These are phyloP conservation scores for Termitomyces sp. DNA, from an alignment of 768 basidiomycete species.

Conservation along the genomic window DNA sequence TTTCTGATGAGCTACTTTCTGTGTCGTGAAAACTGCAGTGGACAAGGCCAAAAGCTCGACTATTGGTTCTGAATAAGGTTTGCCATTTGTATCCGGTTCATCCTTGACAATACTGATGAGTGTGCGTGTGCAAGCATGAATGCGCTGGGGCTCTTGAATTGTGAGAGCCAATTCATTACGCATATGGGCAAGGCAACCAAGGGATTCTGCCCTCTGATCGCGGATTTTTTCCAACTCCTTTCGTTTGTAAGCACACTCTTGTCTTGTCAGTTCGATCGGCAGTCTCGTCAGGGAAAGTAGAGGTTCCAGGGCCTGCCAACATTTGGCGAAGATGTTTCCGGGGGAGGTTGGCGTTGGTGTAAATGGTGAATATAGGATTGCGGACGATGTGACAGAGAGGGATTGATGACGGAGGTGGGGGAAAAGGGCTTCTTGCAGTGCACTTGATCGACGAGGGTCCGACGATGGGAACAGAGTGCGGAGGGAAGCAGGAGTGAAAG, in stretches of 20 bases:
- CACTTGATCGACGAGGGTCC: constrained; percentile 39
- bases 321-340: constrained; percentile 5
- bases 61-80: constrained; percentile 2
- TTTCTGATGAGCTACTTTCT: constrained; percentile 22
- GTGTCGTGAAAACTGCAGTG: constrained; percentile 23
- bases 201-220: constrained; percentile 59
- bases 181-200: constrained; percentile 58
- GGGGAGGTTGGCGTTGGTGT: not conserved
- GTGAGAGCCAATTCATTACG: constrained; percentile 39
- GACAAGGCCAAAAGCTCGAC: constrained; percentile 21
- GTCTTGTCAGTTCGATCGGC: constrained; percentile 58
- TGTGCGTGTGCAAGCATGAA: constrained; percentile 13
- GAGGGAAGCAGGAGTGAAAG: constrained; percentile 44
- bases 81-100: not conserved
- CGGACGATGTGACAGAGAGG: constrained; percentile 15
- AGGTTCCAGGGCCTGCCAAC: constrained; percentile 15
- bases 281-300: constrained; percentile 29
- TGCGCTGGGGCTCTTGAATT: constrained; percentile 18
- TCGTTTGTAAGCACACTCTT: constrained; percentile 64
- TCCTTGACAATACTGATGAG: constrained; percentile 17
- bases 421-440: constrained; percentile 57
- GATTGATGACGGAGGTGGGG: constrained; percentile 41
- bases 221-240: constrained; percentile 56
- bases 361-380: constrained; percentile 11
- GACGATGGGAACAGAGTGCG: constrained; percentile 42